Evolutionary conservation across 2,329 filamentous ascomycete genomes (phyloP), one percentile per base, ranked within the genome.

Genomic region (Metarhizium guizhouense): DNA sequence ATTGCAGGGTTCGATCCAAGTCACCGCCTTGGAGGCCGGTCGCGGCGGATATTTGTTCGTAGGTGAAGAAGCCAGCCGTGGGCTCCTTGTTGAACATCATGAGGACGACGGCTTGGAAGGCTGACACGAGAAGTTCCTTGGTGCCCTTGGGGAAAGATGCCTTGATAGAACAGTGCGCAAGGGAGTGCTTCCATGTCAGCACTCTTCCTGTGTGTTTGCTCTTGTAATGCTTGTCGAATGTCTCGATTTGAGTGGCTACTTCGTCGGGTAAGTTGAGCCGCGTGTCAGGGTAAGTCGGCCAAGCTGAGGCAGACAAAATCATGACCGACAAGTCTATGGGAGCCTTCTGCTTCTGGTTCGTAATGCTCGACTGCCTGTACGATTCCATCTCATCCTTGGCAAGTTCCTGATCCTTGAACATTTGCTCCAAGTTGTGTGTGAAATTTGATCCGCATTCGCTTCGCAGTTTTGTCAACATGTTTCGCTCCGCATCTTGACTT

Each of bases 371-470:
- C 70, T 71, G 80, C 69, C 87, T 94, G 74, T 95, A 99, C 0
- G 87, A 83, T n/a, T 80, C 74, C 87, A 97, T 95, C 68, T 97
- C 93, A 64, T 97, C 94, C 58, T 88, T 87, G 13, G 89, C 89
- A 20, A 96, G 80, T 67, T 96, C 92, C 70, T 97, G 90, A 66
- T 99, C 94, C 70, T 95, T 96, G 77, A 99, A 99, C 94, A 99
- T 99, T 59, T 93, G 90, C 72, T 99, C 95, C 0, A 99, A 78
- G 65, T 99, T 99, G 67, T 96, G 92, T 0, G 94, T 99, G 68
- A 99, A 97, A 63, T 84, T 88, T 14, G 89, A 87, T 43, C 94
- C 94, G 67, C 94, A 99, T 75, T 99, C 94, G 62, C 85, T 88
- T 72, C 94, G 93, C 32, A 99, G 78, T 62, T 95, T 90, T 30